Conservation (phyloP, 192 early-diverging fungal species). For the Coemansia sp. region DNA sequence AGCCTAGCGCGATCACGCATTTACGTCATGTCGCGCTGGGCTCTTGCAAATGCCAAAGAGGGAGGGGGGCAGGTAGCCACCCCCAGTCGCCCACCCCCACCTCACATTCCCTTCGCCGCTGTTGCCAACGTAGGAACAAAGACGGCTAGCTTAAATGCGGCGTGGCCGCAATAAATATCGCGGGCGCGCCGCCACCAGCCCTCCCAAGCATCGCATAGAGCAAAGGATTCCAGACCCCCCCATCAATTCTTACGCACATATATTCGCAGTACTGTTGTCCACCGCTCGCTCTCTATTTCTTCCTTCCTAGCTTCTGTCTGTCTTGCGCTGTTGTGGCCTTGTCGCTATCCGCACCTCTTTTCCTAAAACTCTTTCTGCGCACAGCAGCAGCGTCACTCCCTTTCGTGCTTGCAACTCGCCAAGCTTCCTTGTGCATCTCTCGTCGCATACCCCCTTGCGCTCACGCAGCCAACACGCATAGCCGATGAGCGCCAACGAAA, state of each 20-base stretch:
- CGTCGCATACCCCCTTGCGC: background rate
- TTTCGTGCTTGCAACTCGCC: background rate
- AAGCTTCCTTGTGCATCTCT: background rate
- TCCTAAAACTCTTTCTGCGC: background rate
- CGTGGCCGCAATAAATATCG: constrained; percentile 53
- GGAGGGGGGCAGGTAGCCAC: constrained; percentile 12
- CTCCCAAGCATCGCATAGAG: constrained; percentile 5
- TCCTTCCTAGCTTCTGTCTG: background rate
- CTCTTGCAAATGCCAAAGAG: background rate
- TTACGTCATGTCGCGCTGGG: constrained; percentile 17
- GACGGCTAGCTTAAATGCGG: constrained; percentile 33
- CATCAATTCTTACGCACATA: background rate
- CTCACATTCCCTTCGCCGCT: constrained; percentile 19
- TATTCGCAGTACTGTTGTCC: constrained; percentile 1
- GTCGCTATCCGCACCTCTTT: background rate
- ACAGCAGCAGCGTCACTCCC: no score
- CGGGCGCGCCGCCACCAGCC: constrained; percentile 18
- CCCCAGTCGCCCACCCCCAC: constrained; percentile 17
- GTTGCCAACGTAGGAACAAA: constrained; percentile 39
- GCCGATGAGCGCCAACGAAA: constrained; percentile 36
- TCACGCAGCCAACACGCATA: constrained; percentile 3
- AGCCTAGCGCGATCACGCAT: constrained; percentile 14
- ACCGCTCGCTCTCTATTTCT: background rate
- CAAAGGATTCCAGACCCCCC: constrained; percentile 11
- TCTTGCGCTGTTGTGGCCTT: background rate